phyloP scores from a whole-genome alignment of 2,329 filamentous ascomycete species.

The Talaromyces sp. region DNA sequence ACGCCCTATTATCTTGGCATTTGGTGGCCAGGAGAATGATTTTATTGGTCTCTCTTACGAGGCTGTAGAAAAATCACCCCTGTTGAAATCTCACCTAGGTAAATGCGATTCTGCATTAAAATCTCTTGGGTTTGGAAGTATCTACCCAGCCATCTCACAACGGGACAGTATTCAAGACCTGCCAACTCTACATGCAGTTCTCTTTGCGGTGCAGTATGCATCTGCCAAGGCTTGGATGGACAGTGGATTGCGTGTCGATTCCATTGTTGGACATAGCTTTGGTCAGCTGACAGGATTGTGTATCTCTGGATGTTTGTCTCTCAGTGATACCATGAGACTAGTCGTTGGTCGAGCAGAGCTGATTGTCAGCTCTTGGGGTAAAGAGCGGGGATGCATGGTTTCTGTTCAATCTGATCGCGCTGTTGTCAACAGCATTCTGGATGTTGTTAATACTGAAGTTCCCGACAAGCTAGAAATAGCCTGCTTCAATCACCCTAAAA shows the following conservation, averaged over 20 bases:
- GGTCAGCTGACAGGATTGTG: constrained; percentile 33
- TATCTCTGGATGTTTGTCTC: constrained; percentile 23
- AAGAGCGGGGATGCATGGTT: constrained; percentile 29
- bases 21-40: constrained; percentile 33
- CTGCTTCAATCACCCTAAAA: constrained; percentile 43
- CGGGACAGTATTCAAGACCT: constrained; percentile 14
- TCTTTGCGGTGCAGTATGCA: constrained; percentile 36
- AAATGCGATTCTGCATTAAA: constrained; percentile 23
- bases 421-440: constrained; percentile 15
- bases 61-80: constrained; percentile 21
- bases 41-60: constrained; percentile 22
- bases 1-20: constrained; percentile 29
- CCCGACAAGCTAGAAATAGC: constrained; percentile 31
- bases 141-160: constrained; percentile 29
- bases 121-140: constrained; percentile 22
- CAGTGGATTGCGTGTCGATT: constrained; percentile 24
- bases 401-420: constrained; percentile 25
- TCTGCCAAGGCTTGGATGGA: constrained; percentile 34
- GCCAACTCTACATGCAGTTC: constrained; percentile 27
- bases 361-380: constrained; percentile 26
- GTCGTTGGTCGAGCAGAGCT: constrained; percentile 25
- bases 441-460: constrained; percentile 3
- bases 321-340: constrained; percentile 24
- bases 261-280: constrained; percentile 35
- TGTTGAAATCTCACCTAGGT: constrained; percentile 29